Evolutionary conservation across 805 yeast genomes (phyloP), one percentile per base, ranked within the genome.

Genomic region (Schwanniomyces pseudopolymorphus): DNA sequence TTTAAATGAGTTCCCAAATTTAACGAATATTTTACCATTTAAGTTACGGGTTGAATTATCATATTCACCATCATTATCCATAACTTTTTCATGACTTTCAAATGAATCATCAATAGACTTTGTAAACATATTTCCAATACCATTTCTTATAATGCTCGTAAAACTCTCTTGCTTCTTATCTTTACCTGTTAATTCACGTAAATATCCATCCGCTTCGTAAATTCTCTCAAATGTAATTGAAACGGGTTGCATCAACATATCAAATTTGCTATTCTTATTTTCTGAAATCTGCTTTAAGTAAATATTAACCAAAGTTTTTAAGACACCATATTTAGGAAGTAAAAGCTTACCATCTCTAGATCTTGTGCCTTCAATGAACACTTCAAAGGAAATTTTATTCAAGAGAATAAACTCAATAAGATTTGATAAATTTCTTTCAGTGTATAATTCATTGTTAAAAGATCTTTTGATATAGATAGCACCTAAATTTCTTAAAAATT

Each of bases 341-440:
- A 82, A 67, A 27, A 81, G 64, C 55, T 82, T 82, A n/a, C 87
- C 87, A 50, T 82, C 81, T 48, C 87, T 69, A 2, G 85, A 80
- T 33, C 87, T 71, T 1, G 84, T 79, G n/a, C 87, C 87, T 59
- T 81, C 87, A 42, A 81, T 78, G 53, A 81, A 81, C 48, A 83
- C 80, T 56, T 82, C 85, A 50, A 81, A 66, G 51, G 75, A 75
- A 45, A 74, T 63, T 41, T 82, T 80, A 48, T 77, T 69, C 19
- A 67, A 47, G 24, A 81, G 68, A 7, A 78, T 52, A 27, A 77
- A 77, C 52, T 79, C 80, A 39, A 81, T 66, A 45, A 75, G 72
- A 33, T 63, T 77, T 56, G 64, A 71, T 65, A 60, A 77, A 61
- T 67, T 78, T 59, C 65, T 71, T 69, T 66, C 81, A 19, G 78